Conservation (phyloP, 345 rosid genomes). For the Boechera divaricarpa region DNA sequence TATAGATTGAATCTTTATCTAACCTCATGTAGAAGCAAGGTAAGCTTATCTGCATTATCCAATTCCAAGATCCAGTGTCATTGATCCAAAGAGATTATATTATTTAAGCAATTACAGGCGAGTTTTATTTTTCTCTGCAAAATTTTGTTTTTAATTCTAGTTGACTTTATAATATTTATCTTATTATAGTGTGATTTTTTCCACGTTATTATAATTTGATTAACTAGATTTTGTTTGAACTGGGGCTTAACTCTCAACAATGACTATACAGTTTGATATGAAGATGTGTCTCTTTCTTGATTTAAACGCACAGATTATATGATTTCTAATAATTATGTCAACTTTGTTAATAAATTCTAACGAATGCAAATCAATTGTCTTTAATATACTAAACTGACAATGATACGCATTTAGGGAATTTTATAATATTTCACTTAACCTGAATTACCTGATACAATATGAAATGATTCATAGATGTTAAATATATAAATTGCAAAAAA, state of each 20-base stretch:
- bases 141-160: background rate
- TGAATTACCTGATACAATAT: background rate
- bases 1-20: conserved; percentile 55
- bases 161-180: background rate
- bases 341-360: background rate
- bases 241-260: background rate
- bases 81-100: conserved; percentile 1
- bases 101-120: background rate
- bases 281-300: conserved; percentile 29
- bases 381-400: conserved; percentile 30
- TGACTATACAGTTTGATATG: conserved; percentile 8
- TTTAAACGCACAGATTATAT: conserved; percentile 35
- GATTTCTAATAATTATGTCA: conserved; percentile 25
- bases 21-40: conserved; percentile 61
- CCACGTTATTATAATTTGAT: background rate
- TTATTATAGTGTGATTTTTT: background rate
- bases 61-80: background rate
- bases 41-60: conserved; percentile 37
- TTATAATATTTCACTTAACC: background rate
- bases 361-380: conserved; percentile 10
- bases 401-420: conserved; percentile 12
- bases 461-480: background rate
- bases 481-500: background rate
- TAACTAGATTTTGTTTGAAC: background rate
- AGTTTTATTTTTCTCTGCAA: background rate